Percentiles rank a stretch among this genome's conserved stretches.
Conservation (phyloP, 106 monocot species). For the Acanthochlamys bracteata region DNA sequence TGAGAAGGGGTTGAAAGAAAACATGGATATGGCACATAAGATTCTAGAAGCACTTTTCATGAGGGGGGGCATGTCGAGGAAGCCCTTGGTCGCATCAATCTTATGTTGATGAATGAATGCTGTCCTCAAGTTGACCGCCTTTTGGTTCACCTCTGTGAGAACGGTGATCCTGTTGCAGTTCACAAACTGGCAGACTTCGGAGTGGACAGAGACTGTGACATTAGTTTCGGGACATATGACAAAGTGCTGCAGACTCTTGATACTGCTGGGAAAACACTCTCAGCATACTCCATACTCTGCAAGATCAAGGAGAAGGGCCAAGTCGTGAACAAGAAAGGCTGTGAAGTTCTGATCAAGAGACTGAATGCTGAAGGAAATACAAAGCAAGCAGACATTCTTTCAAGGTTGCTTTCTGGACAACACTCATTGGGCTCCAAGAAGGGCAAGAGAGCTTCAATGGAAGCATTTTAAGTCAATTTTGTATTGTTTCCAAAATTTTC, state of each 20-base stretch:
- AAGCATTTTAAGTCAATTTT: constrained; percentile 7
- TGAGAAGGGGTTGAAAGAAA: constrained; percentile 85
- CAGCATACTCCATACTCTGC: constrained; percentile 75
- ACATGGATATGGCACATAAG: constrained; percentile 66
- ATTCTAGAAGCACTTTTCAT: constrained; percentile 72
- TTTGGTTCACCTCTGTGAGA: constrained; percentile 50
- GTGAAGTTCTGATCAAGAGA: constrained; percentile 53
- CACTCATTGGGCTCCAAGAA: constrained; percentile 17
- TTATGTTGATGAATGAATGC: constrained; percentile 47
- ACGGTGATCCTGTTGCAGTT: constrained; percentile 44
- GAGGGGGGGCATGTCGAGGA: constrained; percentile 96
- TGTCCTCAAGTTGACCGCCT: constrained; percentile 50
- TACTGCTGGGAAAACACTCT: constrained; percentile 45
- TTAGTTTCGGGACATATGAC: constrained; percentile 66
- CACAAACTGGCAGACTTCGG: constrained; percentile 66
- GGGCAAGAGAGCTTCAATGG: constrained; percentile 18
- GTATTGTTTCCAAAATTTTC: not conserved
- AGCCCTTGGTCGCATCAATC: constrained; percentile 72
- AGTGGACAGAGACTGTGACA: constrained; percentile 72
- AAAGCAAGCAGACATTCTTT: constrained; percentile 77
- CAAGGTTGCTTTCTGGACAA: constrained; percentile 54
- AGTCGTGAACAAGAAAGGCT: constrained; percentile 49
- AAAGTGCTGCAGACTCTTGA: constrained; percentile 55
- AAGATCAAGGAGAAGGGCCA: constrained; percentile 85
- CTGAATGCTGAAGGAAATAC: constrained; percentile 76